phyloP scores from a whole-genome alignment of 805 yeast species.

The Scheffersomyces coipomensis region DNA sequence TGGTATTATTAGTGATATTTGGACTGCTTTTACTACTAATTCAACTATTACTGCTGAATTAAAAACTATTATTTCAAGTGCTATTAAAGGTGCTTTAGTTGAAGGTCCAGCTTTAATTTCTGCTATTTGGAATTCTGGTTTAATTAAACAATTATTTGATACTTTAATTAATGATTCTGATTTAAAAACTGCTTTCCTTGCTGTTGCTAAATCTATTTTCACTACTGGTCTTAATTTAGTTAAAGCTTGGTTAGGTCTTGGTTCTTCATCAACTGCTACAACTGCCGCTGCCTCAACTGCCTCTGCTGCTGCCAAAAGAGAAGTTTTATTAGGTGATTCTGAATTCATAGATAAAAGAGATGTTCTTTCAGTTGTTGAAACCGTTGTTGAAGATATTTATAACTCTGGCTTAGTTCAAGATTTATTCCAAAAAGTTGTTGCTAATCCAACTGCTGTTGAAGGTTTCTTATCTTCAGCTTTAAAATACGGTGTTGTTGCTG shows the following conservation, averaged over 20 bases:
- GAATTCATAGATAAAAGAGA: conserved; percentile 39
- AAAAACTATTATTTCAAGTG: conserved; percentile 24
- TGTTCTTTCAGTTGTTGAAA: conserved; percentile 22
- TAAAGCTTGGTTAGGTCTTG: conserved; percentile 4
- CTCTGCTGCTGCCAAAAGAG: conserved; percentile 11
- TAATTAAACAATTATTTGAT: conserved; percentile 29
- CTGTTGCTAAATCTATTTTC: conserved; percentile 32
- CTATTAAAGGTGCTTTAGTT: conserved; percentile 31
- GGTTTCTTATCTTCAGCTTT: conserved; percentile 31
- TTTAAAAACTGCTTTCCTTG: conserved; percentile 32
- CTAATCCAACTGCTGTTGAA: conserved; percentile 35
- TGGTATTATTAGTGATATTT: conserved; percentile 37
- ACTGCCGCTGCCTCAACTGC: conserved; percentile 10
- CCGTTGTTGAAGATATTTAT: conserved; percentile 27
- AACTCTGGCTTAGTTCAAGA: conserved; percentile 31
- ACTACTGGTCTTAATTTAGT: conserved; percentile 29
- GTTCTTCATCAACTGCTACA: conserved; percentile 15
- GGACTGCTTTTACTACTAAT: conserved; percentile 32
- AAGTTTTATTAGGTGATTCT: conserved; percentile 7
- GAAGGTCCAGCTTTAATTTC: conserved; percentile 40
- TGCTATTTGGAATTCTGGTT: conserved; percentile 42
- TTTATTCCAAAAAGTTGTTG: conserved; percentile 32
- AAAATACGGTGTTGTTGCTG: conserved; percentile 29
- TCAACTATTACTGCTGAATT: conserved; percentile 24
- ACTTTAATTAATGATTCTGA: conserved; percentile 28